Evolutionary conservation across 768 basidiomycete species (phyloP).

Genomic region (Tulasnella sp.): DNA sequence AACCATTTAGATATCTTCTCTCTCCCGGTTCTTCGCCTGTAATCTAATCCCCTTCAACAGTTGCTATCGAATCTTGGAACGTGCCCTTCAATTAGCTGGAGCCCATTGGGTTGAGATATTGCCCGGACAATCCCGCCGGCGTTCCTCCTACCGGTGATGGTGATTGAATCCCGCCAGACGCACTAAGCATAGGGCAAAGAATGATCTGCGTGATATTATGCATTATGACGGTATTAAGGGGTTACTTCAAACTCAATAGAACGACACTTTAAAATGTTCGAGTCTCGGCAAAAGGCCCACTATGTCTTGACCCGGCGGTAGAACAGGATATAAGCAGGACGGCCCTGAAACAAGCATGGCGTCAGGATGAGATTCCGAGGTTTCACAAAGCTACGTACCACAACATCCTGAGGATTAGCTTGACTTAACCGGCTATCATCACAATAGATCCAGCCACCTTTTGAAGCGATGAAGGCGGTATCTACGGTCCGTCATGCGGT

Average conservation of each 20-base stretch:
- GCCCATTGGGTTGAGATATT: too few species aligned
- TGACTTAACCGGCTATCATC: constrained; percentile 84
- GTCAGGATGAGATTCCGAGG: not conserved
- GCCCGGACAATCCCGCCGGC: too few species aligned
- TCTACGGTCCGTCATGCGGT: constrained; percentile 48
- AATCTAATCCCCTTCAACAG: too few species aligned
- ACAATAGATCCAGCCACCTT: constrained; percentile 87
- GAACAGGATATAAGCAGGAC: constrained; percentile 38
- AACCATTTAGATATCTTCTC: too few species aligned
- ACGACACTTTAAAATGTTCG: not conserved
- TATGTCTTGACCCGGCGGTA: constrained; percentile 32
- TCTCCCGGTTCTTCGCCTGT: too few species aligned
- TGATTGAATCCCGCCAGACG: too few species aligned
- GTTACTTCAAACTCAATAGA: not conserved
- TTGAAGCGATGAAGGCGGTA: constrained; percentile 85
- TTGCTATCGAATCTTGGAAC: too few species aligned
- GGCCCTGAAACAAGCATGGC: constrained; percentile 28
- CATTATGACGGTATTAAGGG: not conserved
- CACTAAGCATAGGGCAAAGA: not conserved
- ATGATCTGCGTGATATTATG: not conserved
- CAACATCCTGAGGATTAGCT: constrained; percentile 74
- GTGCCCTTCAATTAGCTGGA: too few species aligned
- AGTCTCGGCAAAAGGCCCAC: not conserved
- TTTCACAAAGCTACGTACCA: constrained; percentile 51
- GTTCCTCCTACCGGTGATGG: too few species aligned